phyloP scores from a whole-genome alignment of 208 protist genomes.

The Trypanosoma avium region DNA sequence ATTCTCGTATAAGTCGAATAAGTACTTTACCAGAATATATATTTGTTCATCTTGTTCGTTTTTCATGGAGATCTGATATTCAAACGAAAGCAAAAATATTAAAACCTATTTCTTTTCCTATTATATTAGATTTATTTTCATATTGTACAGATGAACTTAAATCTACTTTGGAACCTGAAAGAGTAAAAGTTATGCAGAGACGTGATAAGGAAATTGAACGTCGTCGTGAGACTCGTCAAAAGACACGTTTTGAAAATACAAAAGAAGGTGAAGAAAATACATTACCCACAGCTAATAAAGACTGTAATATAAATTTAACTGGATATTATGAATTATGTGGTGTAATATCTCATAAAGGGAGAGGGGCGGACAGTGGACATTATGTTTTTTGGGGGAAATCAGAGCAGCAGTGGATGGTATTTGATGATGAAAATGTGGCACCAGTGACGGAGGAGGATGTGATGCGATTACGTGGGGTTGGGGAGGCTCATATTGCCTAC shows the following conservation, averaged over 20 bases:
- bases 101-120: conserved; percentile 79
- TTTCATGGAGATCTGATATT: conserved; percentile 84
- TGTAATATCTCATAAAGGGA: conserved; percentile 91
- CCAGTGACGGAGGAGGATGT: conserved; percentile 75
- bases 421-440: conserved; percentile 73
- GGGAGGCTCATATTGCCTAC: conserved; percentile 85
- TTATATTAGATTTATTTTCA: conserved; percentile 60
- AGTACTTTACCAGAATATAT: conserved; percentile 77
- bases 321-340: conserved; percentile 91
- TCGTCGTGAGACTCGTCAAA: conserved; percentile 25
- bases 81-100: conserved; percentile 87
- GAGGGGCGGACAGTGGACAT: conserved; percentile 86
- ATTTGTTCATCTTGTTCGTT: conserved; percentile 89
- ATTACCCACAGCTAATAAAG: neutral
- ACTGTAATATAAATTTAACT: conserved; percentile 45
- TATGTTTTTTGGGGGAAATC: conserved; percentile 93
- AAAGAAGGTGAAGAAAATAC: conserved; percentile 12
- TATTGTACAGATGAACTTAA: conserved; percentile 65
- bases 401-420: conserved; percentile 61
- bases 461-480: conserved; percentile 65
- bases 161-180: conserved; percentile 31
- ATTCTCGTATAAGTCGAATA: conserved; percentile 51
- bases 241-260: conserved; percentile 23
- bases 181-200: conserved; percentile 38
- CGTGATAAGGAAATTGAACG: conserved; percentile 61